A percentile compares a stretch with the other conserved stretches of the same genome.
phyloP scores from a whole-genome alignment of 2,329 filamentous ascomycete genomes.

The Xylariales sp. region DNA sequence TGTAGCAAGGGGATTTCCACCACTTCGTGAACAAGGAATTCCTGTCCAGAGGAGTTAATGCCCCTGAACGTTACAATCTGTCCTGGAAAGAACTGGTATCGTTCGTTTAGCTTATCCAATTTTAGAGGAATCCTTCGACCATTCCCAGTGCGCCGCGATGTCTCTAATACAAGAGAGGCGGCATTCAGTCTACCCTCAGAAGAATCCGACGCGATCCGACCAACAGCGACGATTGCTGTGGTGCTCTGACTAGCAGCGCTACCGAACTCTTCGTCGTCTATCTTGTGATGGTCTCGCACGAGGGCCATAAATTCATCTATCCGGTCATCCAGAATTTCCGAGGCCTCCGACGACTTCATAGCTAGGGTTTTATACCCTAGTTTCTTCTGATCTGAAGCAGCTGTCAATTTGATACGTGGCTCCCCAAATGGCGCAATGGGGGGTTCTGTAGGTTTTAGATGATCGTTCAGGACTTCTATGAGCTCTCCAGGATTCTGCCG shows the following conservation, averaged over 20 bases:
- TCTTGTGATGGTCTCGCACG: conserved; percentile 77
- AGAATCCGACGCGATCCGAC: conserved; percentile 89
- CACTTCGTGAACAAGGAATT: conserved; percentile 83
- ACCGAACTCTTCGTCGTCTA: conserved; percentile 85
- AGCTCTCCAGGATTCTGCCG: conserved; percentile 83
- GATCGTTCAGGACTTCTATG: conserved; percentile 83
- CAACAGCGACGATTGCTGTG: conserved; percentile 87
- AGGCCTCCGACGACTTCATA: conserved; percentile 93
- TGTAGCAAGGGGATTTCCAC: conserved; percentile 80
- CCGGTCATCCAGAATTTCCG: conserved; percentile 92
- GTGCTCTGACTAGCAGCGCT: conserved; percentile 88
- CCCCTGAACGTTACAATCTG: conserved; percentile 91
- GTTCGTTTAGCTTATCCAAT: conserved; percentile 70
- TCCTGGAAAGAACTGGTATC: conserved; percentile 90
- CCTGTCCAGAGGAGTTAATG: conserved; percentile 85
- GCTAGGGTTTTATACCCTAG: conserved; percentile 91
- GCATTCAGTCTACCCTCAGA: conserved; percentile 87
- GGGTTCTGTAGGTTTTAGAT: conserved; percentile 74
- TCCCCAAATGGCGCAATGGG: conserved; percentile 79
- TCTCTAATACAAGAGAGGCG: conserved; percentile 88
- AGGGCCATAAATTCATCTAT: conserved; percentile 89
- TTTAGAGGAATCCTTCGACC: conserved; percentile 85
- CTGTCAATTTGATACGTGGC: conserved; percentile 83
- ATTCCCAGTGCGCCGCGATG: conserved; percentile 83
- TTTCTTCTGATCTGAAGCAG: conserved; percentile 89